Evolutionary conservation across 148 eudicot genomes (phyloP).

Genomic region (Selenicereus undatus): DNA sequence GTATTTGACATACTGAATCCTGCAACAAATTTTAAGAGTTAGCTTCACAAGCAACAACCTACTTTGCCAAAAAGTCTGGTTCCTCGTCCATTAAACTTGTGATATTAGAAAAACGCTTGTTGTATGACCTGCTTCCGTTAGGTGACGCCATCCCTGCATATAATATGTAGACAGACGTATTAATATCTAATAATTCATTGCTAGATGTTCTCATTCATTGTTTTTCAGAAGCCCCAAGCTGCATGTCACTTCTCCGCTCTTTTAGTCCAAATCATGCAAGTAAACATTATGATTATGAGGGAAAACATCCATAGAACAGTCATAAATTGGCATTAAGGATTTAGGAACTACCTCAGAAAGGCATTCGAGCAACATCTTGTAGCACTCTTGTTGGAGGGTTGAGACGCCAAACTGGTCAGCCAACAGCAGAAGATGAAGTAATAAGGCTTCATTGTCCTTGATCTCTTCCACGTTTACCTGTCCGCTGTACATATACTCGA

Average conservation of each 20-base stretch:
- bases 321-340: constrained; percentile 8
- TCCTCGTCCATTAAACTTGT: constrained; percentile 84
- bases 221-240: constrained; percentile 52
- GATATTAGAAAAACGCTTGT: constrained; percentile 76
- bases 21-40: constrained; percentile 77
- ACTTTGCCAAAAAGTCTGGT: constrained; percentile 61
- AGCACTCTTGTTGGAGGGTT: constrained; percentile 87
- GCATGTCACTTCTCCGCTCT: constrained; percentile 58
- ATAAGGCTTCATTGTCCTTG: constrained; percentile 43
- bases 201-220: constrained; percentile 38
- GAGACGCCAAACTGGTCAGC: constrained; percentile 80
- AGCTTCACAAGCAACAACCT: constrained; percentile 50
- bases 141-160: constrained; percentile 94
- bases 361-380: constrained; percentile 72
- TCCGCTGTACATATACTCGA: constrained; percentile 75
- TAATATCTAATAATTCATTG: constrained; percentile 55
- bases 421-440: constrained; percentile 77
- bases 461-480: constrained; percentile 45
- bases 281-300: constrained; percentile 19
- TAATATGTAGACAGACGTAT: constrained; percentile 74
- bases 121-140: constrained; percentile 80
- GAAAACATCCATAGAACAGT: constrained; percentile 17
- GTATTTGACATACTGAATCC: constrained; percentile 83
- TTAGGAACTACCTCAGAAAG: constrained; percentile 75
- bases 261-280: constrained; percentile 34